Percentiles rank a stretch among this genome's conserved stretches.
Conservation (phyloP, 495 filamentous ascomycete species). For the Aspergillus indologenus region DNA sequence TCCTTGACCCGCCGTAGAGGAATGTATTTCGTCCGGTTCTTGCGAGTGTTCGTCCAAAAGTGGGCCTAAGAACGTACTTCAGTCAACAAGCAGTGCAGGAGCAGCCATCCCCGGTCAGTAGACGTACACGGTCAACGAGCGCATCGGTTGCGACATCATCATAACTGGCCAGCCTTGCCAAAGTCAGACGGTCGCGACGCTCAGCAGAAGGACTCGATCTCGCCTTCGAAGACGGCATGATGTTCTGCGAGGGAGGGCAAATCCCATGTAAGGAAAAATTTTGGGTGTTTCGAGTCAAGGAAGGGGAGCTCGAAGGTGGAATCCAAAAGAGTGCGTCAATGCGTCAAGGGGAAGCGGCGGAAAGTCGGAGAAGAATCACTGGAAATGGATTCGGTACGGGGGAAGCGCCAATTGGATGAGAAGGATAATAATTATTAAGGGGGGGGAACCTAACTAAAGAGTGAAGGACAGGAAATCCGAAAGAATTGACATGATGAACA, state of each 20-base stretch:
- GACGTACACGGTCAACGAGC: conserved; percentile 86
- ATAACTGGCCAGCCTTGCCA: conserved; percentile 84
- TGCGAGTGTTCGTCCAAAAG: conserved; percentile 94
- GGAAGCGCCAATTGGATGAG: conserved; percentile 8
- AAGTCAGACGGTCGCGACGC: conserved; percentile 71
- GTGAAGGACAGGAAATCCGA: background rate
- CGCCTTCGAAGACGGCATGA: conserved; percentile 45
- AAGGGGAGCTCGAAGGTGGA: background rate
- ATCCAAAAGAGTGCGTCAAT: conserved; percentile 6
- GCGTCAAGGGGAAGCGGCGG: conserved; percentile 15
- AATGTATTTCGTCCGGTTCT: conserved; percentile 86
- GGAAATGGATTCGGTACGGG: background rate
- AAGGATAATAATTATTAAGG: background rate
- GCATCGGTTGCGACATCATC: conserved; percentile 97
- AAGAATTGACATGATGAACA: conserved; percentile 11
- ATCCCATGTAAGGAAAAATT: conserved; percentile 15
- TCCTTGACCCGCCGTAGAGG: conserved; percentile 76
- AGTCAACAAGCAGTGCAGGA: conserved; percentile 20
- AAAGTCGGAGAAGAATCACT: conserved; percentile 8
- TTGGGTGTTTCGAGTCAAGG: background rate
- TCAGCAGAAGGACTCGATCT: conserved; percentile 40
- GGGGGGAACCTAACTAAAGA: conserved; percentile 10
- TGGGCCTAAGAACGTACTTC: conserved; percentile 58
- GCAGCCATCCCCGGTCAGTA: conserved; percentile 6
- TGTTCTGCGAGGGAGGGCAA: conserved; percentile 6